Evolutionary conservation across 352 stramenopile species (phyloP), one percentile per base, ranked within the genome.

Genomic region (Globisporangium parvum): DNA sequence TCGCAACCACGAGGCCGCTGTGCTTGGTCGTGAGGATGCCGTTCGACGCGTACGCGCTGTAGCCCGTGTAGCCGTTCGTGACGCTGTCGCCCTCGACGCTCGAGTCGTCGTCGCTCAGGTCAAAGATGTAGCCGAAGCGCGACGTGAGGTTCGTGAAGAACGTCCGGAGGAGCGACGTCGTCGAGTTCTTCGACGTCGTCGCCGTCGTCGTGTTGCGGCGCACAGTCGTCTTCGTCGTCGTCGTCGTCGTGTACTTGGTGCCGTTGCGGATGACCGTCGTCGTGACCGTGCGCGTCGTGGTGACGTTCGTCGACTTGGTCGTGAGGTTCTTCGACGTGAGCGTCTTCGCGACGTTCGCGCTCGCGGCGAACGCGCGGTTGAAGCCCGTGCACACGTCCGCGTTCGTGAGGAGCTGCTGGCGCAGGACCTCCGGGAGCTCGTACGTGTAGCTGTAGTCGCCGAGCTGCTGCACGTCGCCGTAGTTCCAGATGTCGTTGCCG

Each of bases 371-470:
- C 10, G 65, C 71, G 51, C 66, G 61, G 62, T 71, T 75, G 51
- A 82, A 79, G 48, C 73, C 75, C 51, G 74, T 71, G 59, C 77
- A 88, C 44, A 86, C 48, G 60, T 85, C 75, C 11, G 73, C 69
- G 73, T 88, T 88, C 56, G 65, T 84, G 48, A 88, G 52, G 33
- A 88, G 57, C 65, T 86, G 77, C 51, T 83, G 75, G 49, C 65
- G 71, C 46, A 87, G 63, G 28, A 87, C 52, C 47, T 76, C 68
- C 5, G 78, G 75, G 18, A 88, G 56, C 57, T 87, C 63, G 65
- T 90, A 90, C 63, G 69, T 74, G 75, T 90, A 90, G 61, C 73
- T 77, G 62, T 81, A 85, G 59, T 87, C 71, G 17, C 73, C 77
- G n/a, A 89, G 73, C 63, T 80, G 69, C 52, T 71, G 60, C 21